Evolutionary conservation across 2,329 filamentous ascomycete genomes (phyloP).

Genomic region (Thelonectria discophora): DNA sequence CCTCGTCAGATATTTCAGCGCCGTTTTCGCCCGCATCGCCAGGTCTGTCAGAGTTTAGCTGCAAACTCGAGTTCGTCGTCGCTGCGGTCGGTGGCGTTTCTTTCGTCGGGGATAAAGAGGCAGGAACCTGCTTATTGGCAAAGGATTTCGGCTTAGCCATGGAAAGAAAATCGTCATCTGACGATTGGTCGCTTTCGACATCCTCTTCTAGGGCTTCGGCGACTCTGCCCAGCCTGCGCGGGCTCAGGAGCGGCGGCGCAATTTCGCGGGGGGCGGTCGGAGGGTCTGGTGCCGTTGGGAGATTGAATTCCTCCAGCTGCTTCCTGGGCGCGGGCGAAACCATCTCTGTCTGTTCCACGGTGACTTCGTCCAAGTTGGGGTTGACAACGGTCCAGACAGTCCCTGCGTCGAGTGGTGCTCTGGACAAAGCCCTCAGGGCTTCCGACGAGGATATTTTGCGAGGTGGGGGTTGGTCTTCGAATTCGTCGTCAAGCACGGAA

Average conservation of each 20-base stretch:
- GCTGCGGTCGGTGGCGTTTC: conserved; percentile 19
- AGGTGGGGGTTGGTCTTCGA: conserved; percentile 53
- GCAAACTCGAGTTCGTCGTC: conserved; percentile 9
- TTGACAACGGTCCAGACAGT: conserved; percentile 63
- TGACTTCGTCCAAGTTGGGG: conserved; percentile 43
- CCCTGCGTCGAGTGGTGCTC: conserved; percentile 59
- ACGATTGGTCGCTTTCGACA: conserved; percentile 45
- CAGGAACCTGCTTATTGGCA: conserved; percentile 38
- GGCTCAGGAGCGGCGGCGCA: conserved; percentile 31
- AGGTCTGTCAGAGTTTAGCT: conserved; percentile 7
- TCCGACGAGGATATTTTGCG: conserved; percentile 67
- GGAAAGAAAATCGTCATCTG: conserved; percentile 53
- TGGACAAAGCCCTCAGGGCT: conserved; percentile 60
- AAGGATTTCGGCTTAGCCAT: conserved; percentile 50
- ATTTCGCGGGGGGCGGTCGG: conserved; percentile 27
- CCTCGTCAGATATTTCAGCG: conserved; percentile 40
- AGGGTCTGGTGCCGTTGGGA: conserved; percentile 31
- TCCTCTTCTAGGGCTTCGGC: conserved; percentile 42
- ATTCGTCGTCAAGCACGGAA: conserved; percentile 51
- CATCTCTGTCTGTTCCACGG: conserved; percentile 32
- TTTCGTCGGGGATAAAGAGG: conserved; percentile 29
- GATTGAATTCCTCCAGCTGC: conserved; percentile 11
- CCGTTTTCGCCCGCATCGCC: conserved; percentile 3
- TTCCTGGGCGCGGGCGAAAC: conserved; percentile 18
- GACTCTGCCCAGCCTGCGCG: conserved; percentile 36